Conservation (phyloP, 352 stramenopile genomes). For the Phytophthora idaei region DNA sequence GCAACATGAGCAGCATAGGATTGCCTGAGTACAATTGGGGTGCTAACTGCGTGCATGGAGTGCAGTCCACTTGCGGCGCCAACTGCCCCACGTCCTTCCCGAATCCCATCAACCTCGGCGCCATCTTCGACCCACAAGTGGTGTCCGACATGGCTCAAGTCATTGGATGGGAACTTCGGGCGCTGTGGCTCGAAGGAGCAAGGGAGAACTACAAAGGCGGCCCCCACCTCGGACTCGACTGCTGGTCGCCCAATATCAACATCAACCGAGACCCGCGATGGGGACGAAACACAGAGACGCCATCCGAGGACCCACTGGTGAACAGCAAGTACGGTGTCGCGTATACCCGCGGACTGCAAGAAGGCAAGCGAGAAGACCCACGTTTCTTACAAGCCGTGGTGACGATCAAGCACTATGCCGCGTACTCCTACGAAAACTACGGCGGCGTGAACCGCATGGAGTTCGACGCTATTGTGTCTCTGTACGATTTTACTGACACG, state of each 20-base stretch:
- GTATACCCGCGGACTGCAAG: conserved; percentile 89
- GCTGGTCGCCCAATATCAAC: conserved; percentile 95
- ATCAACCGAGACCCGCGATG: conserved; percentile 93
- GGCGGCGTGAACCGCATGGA: conserved; percentile 66
- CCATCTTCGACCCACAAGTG: conserved; percentile 82
- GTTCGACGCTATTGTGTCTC: conserved; percentile 88
- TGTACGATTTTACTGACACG: conserved; percentile 92
- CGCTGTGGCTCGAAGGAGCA: conserved; percentile 70
- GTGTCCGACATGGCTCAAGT: conserved; percentile 81
- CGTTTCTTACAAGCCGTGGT: conserved; percentile 81
- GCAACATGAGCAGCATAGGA: conserved; percentile 74
- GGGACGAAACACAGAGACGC: conserved; percentile 92
- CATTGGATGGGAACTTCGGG: conserved; percentile 83
- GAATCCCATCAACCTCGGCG: conserved; percentile 86
- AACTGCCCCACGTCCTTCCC: conserved; percentile 90
- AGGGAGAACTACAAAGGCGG: conserved; percentile 61
- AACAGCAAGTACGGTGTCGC: conserved; percentile 85
- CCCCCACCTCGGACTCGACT: conserved; percentile 85
- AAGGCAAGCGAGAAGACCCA: conserved; percentile 47
- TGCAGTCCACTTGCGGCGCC: conserved; percentile 78
- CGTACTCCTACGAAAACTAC: conserved; percentile 89
- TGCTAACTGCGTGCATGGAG: conserved; percentile 91
- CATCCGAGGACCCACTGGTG: conserved; percentile 92
- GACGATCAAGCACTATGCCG: conserved; percentile 94
- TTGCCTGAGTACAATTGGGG: conserved; percentile 93